Conservation (phyloP, 2,329 filamentous ascomycete genomes). For the Rachicladosporium sp. region DNA sequence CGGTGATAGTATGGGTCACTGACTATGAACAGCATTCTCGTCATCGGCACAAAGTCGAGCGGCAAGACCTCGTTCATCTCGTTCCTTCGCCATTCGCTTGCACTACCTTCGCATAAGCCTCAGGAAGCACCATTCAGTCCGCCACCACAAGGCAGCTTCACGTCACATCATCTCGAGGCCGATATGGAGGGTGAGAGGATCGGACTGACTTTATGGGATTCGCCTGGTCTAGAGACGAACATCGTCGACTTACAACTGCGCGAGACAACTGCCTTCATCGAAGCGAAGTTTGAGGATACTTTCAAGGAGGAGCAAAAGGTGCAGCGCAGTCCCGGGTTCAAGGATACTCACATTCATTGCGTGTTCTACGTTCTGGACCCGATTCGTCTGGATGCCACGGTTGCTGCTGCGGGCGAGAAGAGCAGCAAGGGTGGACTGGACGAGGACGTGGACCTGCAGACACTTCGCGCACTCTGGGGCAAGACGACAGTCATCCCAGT, state of each 20-base stretch:
- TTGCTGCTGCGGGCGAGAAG: constrained; percentile 9
- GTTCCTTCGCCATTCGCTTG: constrained; percentile 78
- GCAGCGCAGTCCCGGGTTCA: constrained; percentile 76
- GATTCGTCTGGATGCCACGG: constrained; percentile 66
- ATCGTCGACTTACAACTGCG: constrained; percentile 88
- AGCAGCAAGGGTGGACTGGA: constrained; percentile 56
- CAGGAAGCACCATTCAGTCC: constrained; percentile 18
- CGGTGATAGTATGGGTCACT: not conserved
- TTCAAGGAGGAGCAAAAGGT: constrained; percentile 98
- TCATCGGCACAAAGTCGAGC: constrained; percentile 74
- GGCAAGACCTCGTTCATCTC: constrained; percentile 97
- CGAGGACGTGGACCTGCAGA: constrained; percentile 79
- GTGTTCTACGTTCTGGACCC: constrained; percentile 90
- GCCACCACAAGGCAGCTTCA: constrained; percentile 44
- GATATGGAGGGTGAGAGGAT: constrained; percentile 88
- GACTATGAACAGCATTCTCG: constrained; percentile 54
- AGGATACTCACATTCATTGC: constrained; percentile 95
- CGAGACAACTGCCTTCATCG: constrained; percentile 82
- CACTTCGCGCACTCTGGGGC: constrained; percentile 73
- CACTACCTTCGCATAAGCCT: constrained; percentile 69
- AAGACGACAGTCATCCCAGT: constrained; percentile 94
- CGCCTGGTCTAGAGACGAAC: constrained; percentile 85
- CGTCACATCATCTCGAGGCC: constrained; percentile 81
- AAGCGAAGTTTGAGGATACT: constrained; percentile 97
- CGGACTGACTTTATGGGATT: constrained; percentile 92